Conservation (phyloP, 352 stramenopile genomes). For the Phytopythium chamaehyphon region DNA sequence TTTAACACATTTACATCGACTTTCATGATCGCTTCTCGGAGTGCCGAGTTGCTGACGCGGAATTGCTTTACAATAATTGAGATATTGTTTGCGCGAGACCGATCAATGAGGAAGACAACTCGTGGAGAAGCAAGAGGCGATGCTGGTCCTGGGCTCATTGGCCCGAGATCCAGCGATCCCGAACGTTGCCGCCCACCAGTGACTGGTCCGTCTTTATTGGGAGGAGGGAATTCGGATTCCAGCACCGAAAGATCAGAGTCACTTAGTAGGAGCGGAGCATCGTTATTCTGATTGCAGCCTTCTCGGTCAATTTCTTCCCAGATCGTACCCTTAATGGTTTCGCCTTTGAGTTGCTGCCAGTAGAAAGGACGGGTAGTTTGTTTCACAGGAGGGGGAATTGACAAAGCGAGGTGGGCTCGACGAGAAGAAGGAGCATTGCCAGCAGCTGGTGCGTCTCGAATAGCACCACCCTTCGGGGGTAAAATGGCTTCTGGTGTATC, state of each 20-base stretch:
- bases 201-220: constrained; percentile 28
- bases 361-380: constrained; percentile 66
- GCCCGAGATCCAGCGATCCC: constrained; percentile 2
- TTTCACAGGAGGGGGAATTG: constrained; percentile 60
- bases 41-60: constrained; percentile 84
- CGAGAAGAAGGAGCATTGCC: constrained; percentile 14
- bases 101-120: constrained; percentile 75
- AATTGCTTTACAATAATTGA: constrained; percentile 97
- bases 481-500: constrained; percentile 55
- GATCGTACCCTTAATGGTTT: constrained; percentile 66
- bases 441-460: constrained; percentile 8
- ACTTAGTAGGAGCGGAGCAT: constrained; percentile 36
- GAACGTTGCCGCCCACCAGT: constrained; percentile 29
- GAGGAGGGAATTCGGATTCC: constrained; percentile 62
- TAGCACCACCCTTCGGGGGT: constrained; percentile 8
- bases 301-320: constrained; percentile 76
- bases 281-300: constrained; percentile 46
- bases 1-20: constrained; percentile 74
- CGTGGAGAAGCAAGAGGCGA: constrained; percentile 53
- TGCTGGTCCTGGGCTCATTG: constrained; percentile 18
- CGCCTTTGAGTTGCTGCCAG: constrained; percentile 63
- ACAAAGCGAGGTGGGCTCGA: constrained; percentile 46
- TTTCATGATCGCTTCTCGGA: constrained; percentile 81
- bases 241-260: constrained; percentile 47
- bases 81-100: constrained; percentile 82